Evolutionary conservation across 1,139 yeast species (phyloP).

Genomic region (Blastobotrys aristatus): DNA sequence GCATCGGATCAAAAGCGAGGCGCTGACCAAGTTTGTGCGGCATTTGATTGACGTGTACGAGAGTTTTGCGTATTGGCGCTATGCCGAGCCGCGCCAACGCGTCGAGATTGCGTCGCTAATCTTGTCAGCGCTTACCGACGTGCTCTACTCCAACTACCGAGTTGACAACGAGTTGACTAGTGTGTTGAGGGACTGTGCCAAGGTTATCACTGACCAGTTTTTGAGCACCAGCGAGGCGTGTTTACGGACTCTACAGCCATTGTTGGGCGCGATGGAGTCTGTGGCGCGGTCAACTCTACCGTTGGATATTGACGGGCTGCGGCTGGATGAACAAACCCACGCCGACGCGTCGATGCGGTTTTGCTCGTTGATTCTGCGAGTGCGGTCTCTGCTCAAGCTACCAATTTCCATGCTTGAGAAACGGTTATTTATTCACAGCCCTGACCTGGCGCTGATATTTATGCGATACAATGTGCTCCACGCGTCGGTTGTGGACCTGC

Average conservation of each 20-base stretch:
- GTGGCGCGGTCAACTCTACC: slow-evolving; percentile 39
- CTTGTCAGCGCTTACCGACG: slow-evolving; percentile 50
- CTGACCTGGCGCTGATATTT: slow-evolving; percentile 57
- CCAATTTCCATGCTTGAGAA: slow-evolving; percentile 63
- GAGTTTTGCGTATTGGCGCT: slow-evolving; percentile 68
- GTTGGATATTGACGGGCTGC: slow-evolving; percentile 40
- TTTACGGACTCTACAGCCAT: slow-evolving; percentile 53
- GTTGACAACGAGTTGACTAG: slow-evolving; percentile 36
- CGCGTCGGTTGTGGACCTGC: slow-evolving; percentile 48
- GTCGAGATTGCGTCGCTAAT: slow-evolving; percentile 57
- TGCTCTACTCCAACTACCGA: slow-evolving; percentile 54
- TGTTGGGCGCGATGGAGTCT: slow-evolving; percentile 48
- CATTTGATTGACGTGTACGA: slow-evolving; percentile 68
- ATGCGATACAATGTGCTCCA: slow-evolving; percentile 47
- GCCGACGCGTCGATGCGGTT: slow-evolving; percentile 38
- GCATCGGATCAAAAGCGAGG: slow-evolving; percentile 46
- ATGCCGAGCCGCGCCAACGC: slow-evolving; percentile 50
- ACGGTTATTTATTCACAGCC: slow-evolving; percentile 50
- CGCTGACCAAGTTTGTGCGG: slow-evolving; percentile 50
- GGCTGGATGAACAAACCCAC: slow-evolving; percentile 31
- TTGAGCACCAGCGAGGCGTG: slow-evolving; percentile 49
- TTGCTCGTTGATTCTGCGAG: slow-evolving; percentile 45
- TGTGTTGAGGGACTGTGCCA: slow-evolving; percentile 49
- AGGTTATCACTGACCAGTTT: slow-evolving; percentile 51
- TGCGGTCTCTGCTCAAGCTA: slow-evolving; percentile 48